phyloP scores from a whole-genome alignment of 306 rosid genomes.

The Argentina anserina region DNA sequence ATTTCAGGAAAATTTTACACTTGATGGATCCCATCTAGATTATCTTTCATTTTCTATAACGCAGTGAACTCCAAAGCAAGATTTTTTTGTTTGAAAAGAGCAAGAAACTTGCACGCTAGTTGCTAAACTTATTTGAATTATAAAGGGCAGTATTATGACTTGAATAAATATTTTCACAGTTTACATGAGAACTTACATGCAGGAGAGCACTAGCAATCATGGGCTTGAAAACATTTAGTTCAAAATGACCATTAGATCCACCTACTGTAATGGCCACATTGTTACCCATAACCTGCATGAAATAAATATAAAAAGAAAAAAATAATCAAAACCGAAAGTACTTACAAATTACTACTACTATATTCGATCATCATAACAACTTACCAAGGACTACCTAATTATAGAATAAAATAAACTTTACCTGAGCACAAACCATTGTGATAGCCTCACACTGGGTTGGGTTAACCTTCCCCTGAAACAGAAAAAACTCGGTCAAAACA shows the following conservation, averaged over 20 bases:
- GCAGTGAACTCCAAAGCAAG: not conserved
- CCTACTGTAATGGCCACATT: conserved; percentile 90
- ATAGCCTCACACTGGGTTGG: conserved; percentile 99
- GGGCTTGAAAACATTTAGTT: conserved; percentile 95
- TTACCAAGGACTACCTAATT: conserved; percentile 3
- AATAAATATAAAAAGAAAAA: not conserved
- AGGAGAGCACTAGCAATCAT: conserved; percentile 80
- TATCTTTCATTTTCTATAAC: not conserved
- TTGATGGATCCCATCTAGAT: not conserved
- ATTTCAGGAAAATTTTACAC: not conserved
- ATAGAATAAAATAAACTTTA: conserved; percentile 20
- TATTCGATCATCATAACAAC: conserved; percentile 6
- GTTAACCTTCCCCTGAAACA: conserved; percentile 96
- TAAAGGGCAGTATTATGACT: not conserved
- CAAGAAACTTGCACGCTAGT: not conserved
- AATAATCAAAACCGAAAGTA: not conserved
- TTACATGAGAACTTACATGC: conserved; percentile 52
- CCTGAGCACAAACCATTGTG: conserved; percentile 99
- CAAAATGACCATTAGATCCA: conserved; percentile 97
- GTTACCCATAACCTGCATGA: conserved; percentile 90
- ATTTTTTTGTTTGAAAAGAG: no score
- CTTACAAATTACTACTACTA: not conserved
- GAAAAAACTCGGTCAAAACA: conserved; percentile 17
- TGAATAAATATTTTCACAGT: not conserved
- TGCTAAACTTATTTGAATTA: not conserved